Base-by-base conservation (phyloP, 1,284 basidiomycete species). In the Bjerkandera adusta region DNA sequence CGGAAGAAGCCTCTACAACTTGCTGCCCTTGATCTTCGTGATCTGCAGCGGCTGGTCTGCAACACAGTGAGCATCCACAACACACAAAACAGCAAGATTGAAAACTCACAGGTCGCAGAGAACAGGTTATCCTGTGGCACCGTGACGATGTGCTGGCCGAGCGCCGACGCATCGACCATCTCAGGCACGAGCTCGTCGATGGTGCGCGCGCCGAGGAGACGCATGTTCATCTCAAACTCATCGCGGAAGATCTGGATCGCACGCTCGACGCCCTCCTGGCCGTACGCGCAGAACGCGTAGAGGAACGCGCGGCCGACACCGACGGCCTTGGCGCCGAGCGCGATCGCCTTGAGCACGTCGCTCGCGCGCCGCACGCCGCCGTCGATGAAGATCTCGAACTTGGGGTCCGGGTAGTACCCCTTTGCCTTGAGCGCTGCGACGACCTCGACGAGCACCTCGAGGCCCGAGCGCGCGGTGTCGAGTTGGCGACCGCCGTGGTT, bases 191-290 rank as follows among this genome's bases (percentile, higher is more conserved):
- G 71, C 46, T 96, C 89, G 39, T 76, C 76, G 44, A 97, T 65
- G 0, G 78, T 87, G 1, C 78, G 80, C 0, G 92, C 92, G 5
- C 94, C 94, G 21, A 97, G 69, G 5, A 96, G 72, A 16, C 92
- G 83, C 79, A 96, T 79, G 67, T 90, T 92, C 88, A 93, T 96
- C 70, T 92, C 89, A 58, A 97, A 92, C 67, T 97, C 93, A 57
- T 94, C 91, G 58, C 83, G 78, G 43, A 95, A 67, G 48, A 95
- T 92, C 56, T 86, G 75, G 35, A 94, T 60, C 1, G 87, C 86
- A 53, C 78, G 81, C 47, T 89, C 82, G 10, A 92, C 83, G 6
- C 88, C 94, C 20, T 91, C 87, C 37, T 77, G 71, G 1, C 94
- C 94, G 62, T 95, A 96, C 1, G 90, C 78, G 12, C 85, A 93